phyloP scores from a whole-genome alignment of 768 basidiomycete genomes.

The Phaeotremella fagi region DNA sequence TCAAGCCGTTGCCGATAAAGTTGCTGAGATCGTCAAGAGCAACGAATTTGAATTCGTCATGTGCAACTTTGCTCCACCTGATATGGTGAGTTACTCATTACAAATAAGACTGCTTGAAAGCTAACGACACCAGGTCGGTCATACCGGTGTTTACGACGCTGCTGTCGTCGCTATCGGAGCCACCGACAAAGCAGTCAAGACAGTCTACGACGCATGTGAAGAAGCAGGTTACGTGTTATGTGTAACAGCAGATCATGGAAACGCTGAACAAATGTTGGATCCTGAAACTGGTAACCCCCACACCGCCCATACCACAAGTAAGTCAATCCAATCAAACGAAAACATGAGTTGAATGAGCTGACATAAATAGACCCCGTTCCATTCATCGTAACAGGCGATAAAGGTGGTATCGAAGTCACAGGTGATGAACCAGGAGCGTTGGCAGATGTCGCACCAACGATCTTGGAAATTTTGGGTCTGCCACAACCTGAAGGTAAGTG shows the following conservation, averaged over 20 bases:
- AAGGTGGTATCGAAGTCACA: conserved; percentile 55
- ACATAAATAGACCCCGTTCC: conserved; percentile 75
- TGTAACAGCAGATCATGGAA: conserved; percentile 90
- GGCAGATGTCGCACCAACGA: conserved; percentile 86
- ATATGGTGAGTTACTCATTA: conserved; percentile 80
- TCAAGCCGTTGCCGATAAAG: conserved; percentile 81
- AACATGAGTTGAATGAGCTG: conserved; percentile 52
- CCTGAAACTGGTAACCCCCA: conserved; percentile 76
- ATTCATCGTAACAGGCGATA: conserved; percentile 70
- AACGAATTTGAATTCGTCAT: conserved; percentile 80
- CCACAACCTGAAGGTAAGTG: conserved; percentile 63
- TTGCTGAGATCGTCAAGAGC: conserved; percentile 73
- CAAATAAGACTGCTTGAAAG: background rate
- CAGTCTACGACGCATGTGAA: conserved; percentile 77
- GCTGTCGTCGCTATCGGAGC: conserved; percentile 79
- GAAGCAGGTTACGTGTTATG: conserved; percentile 79
- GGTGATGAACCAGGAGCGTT: conserved; percentile 64
- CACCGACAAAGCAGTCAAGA: conserved; percentile 86
- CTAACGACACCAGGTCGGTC: conserved; percentile 61
- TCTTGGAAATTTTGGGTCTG: conserved; percentile 71
- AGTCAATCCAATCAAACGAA: conserved; percentile 12
- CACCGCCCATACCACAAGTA: conserved; percentile 54
- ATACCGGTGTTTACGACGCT: conserved; percentile 86
- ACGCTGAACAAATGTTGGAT: conserved; percentile 91
- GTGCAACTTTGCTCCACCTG: conserved; percentile 97